phyloP scores from a whole-genome alignment of 495 filamentous ascomycete species.

The Aspergillus panamensis region DNA sequence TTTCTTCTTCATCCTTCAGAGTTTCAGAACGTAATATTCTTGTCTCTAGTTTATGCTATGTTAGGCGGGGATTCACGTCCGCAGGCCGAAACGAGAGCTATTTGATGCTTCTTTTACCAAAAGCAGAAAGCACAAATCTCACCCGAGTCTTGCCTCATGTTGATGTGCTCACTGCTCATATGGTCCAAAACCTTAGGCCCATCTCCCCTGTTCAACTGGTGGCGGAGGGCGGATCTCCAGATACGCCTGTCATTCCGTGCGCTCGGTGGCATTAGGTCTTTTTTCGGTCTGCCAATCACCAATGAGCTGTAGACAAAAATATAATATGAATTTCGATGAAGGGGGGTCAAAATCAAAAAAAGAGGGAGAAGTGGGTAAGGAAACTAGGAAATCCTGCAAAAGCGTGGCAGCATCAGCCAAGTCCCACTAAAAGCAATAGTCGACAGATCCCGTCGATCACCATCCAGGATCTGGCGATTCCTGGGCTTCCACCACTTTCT shows the following conservation, averaged over 20 bases:
- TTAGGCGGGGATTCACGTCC: slow-evolving; percentile 7
- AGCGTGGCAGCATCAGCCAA: slow-evolving; percentile 39
- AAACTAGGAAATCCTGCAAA: slow-evolving; percentile 18
- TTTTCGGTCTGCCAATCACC: slow-evolving; percentile 5
- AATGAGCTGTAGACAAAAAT: slow-evolving; percentile 2
- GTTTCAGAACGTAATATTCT: slow-evolving; percentile 17
- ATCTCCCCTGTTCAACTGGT: background rate
- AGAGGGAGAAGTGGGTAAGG: slow-evolving; percentile 9
- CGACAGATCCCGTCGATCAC: slow-evolving; percentile 46
- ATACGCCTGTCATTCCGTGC: slow-evolving; percentile 14
- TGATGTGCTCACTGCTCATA: background rate
- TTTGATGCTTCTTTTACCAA: slow-evolving; percentile 5
- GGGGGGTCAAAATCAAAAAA: background rate
- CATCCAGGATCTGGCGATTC: slow-evolving; percentile 32
- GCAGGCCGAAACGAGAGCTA: slow-evolving; percentile 10
- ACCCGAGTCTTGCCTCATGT: background rate
- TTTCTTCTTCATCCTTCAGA: background rate
- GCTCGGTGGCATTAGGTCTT: background rate
- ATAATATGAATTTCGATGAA: background rate
- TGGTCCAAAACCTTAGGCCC: background rate
- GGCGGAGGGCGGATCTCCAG: slow-evolving; percentile 14
- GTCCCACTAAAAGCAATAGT: slow-evolving; percentile 46
- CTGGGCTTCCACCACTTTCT: slow-evolving; percentile 22
- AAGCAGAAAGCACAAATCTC: slow-evolving; percentile 5
- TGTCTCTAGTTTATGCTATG: background rate